Conservation (phyloP, 108 stramenopile species). For the Nitzschia palea region DNA sequence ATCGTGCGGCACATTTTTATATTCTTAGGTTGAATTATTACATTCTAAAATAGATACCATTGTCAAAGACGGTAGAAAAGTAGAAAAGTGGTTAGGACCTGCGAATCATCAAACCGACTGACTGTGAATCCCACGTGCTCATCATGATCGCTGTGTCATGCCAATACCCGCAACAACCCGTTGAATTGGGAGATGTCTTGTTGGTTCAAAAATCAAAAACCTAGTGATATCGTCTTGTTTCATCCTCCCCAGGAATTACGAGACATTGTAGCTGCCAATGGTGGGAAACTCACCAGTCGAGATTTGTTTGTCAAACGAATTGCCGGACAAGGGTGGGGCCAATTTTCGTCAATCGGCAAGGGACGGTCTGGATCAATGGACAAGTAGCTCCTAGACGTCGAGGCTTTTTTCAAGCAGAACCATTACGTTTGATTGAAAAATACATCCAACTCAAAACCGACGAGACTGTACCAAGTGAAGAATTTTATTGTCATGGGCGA, state of each 20-base stretch:
- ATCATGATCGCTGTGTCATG: too few species aligned
- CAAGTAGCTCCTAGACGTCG: slow-evolving; percentile 23
- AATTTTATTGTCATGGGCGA: slow-evolving; percentile 69
- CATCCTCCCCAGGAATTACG: slow-evolving; percentile 42
- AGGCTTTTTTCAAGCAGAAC: slow-evolving; percentile 43
- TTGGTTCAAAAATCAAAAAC: slow-evolving; percentile 34
- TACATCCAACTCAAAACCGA: slow-evolving; percentile 26
- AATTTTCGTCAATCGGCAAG: slow-evolving; percentile 38
- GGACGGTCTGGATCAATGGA: slow-evolving; percentile 45
- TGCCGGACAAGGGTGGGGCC: slow-evolving; percentile 56
- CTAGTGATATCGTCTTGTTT: slow-evolving; percentile 57
- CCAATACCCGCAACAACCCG: too few species aligned
- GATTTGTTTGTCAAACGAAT: slow-evolving; percentile 76
- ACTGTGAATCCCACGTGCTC: too few species aligned
- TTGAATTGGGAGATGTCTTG: slow-evolving; percentile 57
- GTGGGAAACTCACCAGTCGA: slow-evolving; percentile 37
- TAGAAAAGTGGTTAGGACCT: too few species aligned
- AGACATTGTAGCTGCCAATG: slow-evolving; percentile 37
- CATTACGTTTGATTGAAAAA: slow-evolving; percentile 43
- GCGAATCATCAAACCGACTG: too few species aligned
- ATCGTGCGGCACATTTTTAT: too few species aligned
- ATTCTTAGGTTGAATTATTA: too few species aligned
- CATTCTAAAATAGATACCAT: too few species aligned
- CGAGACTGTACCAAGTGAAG: slow-evolving; percentile 3
- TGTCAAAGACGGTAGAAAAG: too few species aligned